Percentiles rank a stretch among this genome's conserved stretches.
Evolutionary conservation across 495 filamentous ascomycete genomes (phyloP).

Genomic region (Penicillium longicatenatum): DNA sequence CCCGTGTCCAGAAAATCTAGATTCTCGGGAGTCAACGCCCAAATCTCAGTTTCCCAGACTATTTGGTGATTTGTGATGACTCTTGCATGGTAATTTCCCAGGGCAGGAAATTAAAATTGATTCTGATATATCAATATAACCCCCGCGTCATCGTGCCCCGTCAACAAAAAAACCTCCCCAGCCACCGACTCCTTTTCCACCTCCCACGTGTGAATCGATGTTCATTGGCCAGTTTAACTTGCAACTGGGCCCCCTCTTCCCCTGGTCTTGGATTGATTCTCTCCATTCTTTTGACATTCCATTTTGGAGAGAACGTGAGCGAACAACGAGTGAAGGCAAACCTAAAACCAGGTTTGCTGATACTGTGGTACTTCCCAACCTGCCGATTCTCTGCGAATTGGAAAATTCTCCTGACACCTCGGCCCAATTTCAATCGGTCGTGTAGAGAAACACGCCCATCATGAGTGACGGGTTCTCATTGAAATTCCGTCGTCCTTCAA

Average conservation of each 20-base stretch:
- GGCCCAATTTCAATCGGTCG: constrained; percentile 34
- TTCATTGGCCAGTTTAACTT: constrained; percentile 3
- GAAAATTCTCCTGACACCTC: constrained; percentile 26
- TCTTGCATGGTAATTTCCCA: background rate
- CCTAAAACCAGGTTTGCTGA: background rate
- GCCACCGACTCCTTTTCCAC: constrained; percentile 23
- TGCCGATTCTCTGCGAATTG: constrained; percentile 4
- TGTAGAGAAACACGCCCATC: constrained; percentile 33
- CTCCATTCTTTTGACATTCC: background rate
- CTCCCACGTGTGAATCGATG: constrained; percentile 26
- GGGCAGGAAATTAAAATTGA: background rate
- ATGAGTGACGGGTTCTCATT: constrained; percentile 51
- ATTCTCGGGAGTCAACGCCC: background rate
- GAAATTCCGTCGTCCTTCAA: constrained; percentile 50
- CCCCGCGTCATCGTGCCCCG: background rate
- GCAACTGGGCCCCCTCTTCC: constrained; percentile 10
- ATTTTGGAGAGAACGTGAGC: background rate
- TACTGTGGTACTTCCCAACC: background rate
- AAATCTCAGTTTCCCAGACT: background rate
- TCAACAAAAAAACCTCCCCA: constrained; percentile 4
- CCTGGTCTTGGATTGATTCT: constrained; percentile 5
- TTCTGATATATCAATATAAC: background rate
- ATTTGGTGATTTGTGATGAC: background rate
- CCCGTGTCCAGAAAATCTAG: background rate
- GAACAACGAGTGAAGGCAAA: background rate